Evolutionary conservation across 2,329 filamentous ascomycete genomes (phyloP).

Genomic region (Xylariaceae sp.): DNA sequence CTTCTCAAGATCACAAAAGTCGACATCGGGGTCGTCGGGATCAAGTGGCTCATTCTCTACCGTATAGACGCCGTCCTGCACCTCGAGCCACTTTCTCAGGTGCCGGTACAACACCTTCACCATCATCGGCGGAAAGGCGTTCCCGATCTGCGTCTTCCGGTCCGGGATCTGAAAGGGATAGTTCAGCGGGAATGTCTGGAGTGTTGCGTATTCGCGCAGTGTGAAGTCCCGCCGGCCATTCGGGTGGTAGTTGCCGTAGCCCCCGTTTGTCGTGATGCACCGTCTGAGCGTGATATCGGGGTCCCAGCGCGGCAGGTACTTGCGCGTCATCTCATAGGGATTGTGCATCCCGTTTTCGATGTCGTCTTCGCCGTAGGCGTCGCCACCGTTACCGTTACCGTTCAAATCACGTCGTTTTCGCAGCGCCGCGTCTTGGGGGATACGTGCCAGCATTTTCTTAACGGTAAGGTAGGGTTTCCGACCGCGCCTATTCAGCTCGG

Average conservation of each 20-base stretch:
- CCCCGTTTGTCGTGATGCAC: slow-evolving; percentile 61
- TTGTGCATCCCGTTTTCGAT: slow-evolving; percentile 38
- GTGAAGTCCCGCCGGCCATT: slow-evolving; percentile 60
- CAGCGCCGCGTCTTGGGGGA: slow-evolving; percentile 24
- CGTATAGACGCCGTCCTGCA: slow-evolving; percentile 36
- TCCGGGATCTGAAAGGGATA: slow-evolving; percentile 51
- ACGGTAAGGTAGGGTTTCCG: slow-evolving; percentile 42
- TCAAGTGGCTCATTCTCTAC: slow-evolving; percentile 21
- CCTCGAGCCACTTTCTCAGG: slow-evolving; percentile 42
- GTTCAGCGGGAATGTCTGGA: slow-evolving; percentile 60
- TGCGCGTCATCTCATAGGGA: slow-evolving; percentile 26
- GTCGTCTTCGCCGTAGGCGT: neutral
- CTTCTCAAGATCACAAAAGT: slow-evolving; percentile 13
- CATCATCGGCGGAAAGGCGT: slow-evolving; percentile 65
- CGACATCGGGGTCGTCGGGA: slow-evolving; percentile 18
- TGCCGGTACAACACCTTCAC: slow-evolving; percentile 48
- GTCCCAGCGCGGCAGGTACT: slow-evolving; percentile 39
- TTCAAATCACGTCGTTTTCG: neutral
- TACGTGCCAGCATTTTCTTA: slow-evolving; percentile 35
- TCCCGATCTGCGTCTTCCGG: slow-evolving; percentile 65
- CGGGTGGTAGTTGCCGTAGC: slow-evolving; percentile 57
- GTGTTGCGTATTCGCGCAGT: slow-evolving; percentile 58
- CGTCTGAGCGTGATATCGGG: slow-evolving; percentile 43
- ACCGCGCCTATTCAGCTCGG: slow-evolving; percentile 27
- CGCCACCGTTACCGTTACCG: too few species aligned